Conservation (phyloP, 352 stramenopile genomes). For the Globisporangium paddicum region DNA sequence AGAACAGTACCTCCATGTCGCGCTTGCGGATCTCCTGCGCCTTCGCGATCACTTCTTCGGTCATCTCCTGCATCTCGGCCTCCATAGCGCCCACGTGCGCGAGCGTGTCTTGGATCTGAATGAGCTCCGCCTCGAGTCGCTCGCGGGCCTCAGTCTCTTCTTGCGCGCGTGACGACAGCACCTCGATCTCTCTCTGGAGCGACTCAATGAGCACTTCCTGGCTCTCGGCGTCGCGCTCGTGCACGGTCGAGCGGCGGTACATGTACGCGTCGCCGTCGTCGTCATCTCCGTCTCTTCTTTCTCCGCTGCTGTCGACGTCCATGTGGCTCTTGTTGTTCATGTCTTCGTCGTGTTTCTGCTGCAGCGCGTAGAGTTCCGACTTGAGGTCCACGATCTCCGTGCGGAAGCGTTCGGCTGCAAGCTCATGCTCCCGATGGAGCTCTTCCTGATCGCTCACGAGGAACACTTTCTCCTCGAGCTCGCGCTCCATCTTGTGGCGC, state of each 20-base stretch:
- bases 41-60: slow-evolving; percentile 73
- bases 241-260: slow-evolving; percentile 42
- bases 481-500: slow-evolving; percentile 77
- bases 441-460: slow-evolving; percentile 79
- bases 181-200: slow-evolving; percentile 60
- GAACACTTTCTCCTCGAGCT: slow-evolving; percentile 87
- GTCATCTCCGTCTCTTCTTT: slow-evolving; percentile 17
- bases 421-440: slow-evolving; percentile 72
- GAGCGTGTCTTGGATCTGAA: slow-evolving; percentile 53
- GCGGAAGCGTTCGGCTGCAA: slow-evolving; percentile 71
- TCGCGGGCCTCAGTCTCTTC: slow-evolving; percentile 61
- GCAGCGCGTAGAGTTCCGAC: slow-evolving; percentile 72
- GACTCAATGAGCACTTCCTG: slow-evolving; percentile 69
- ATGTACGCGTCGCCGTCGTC: slow-evolving; percentile 20
- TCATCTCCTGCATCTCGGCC: slow-evolving; percentile 69
- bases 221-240: slow-evolving; percentile 56
- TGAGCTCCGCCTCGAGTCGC: slow-evolving; percentile 46
- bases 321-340: slow-evolving; percentile 11
- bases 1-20: slow-evolving; percentile 37
- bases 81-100: slow-evolving; percentile 74
- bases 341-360: slow-evolving; percentile 44
- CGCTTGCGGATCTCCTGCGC: slow-evolving; percentile 59
- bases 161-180: slow-evolving; percentile 47
- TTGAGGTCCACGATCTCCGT: slow-evolving; percentile 86
- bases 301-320: slow-evolving; percentile 17